Conservation (phyloP, 2,329 filamentous ascomycete species). For the Polychaeton citri region DNA sequence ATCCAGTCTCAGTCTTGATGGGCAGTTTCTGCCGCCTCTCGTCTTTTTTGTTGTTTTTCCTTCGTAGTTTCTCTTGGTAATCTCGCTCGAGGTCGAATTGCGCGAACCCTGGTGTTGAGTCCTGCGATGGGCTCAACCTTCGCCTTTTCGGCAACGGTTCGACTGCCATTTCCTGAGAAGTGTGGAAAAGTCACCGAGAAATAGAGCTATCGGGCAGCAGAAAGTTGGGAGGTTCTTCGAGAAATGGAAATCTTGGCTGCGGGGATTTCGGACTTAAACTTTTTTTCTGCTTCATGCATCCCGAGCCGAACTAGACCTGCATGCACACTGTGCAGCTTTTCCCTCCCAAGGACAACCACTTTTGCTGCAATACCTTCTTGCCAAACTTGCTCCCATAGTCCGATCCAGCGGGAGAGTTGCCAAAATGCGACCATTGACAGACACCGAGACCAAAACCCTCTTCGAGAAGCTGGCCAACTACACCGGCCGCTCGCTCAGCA, state of each 20-base stretch:
- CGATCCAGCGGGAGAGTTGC: no score
- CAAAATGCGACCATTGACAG: conserved; percentile 70
- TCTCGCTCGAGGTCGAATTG: conserved; percentile 87
- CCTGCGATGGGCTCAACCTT: conserved; percentile 34
- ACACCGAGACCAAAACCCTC: conserved; percentile 63
- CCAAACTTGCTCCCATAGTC: no score
- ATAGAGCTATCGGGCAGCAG: background rate
- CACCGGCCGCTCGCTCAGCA: conserved; percentile 72
- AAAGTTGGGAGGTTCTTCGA: conserved; percentile 1
- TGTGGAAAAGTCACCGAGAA: background rate
- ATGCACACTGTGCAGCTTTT: no score
- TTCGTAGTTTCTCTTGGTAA: conserved; percentile 70
- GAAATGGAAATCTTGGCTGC: conserved; percentile 1
- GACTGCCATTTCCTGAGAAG: conserved; percentile 27
- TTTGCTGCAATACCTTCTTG: no score
- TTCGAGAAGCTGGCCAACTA: conserved; percentile 92
- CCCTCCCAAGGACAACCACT: no score
- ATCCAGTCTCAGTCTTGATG: conserved; percentile 73
- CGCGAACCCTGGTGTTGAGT: conserved; percentile 27
- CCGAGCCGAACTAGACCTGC: background rate
- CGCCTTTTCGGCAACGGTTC: conserved; percentile 36
- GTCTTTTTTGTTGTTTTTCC: conserved; percentile 47
- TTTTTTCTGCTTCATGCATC: conserved; percentile 1
- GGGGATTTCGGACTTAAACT: conserved; percentile 1
- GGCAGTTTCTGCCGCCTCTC: conserved; percentile 66